Conservation (phyloP, 352 stramenopile species). For the Phytopythium aichiense region DNA sequence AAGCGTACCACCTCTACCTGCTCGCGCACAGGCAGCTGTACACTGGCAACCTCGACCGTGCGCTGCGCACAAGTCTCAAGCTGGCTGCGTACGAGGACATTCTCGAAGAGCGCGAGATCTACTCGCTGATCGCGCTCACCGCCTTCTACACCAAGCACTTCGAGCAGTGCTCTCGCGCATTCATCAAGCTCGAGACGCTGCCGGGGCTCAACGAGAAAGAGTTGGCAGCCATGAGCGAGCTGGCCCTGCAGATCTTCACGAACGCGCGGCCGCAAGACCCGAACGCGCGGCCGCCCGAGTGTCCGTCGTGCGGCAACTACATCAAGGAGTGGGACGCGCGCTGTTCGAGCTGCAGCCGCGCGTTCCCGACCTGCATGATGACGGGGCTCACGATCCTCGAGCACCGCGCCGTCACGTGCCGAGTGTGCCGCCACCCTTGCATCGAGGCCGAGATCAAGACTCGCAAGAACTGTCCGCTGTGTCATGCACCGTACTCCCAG, state of each 20-base stretch:
- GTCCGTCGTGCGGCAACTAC: conserved; percentile 70
- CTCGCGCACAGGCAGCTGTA: conserved; percentile 92
- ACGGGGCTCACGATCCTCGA: conserved; percentile 72
- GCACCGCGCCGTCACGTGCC: conserved; percentile 76
- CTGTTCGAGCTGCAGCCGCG: conserved; percentile 72
- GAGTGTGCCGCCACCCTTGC: conserved; percentile 82
- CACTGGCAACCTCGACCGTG: conserved; percentile 66
- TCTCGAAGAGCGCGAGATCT: conserved; percentile 87
- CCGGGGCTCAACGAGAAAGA: conserved; percentile 58
- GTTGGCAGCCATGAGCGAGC: conserved; percentile 47
- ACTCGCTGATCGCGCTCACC: conserved; percentile 91
- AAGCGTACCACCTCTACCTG: conserved; percentile 93
- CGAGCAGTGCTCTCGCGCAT: conserved; percentile 88
- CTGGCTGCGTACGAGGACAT: conserved; percentile 91
- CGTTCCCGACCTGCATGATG: conserved; percentile 77
- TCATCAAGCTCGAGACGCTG: conserved; percentile 92
- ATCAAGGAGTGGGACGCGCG: conserved; percentile 86
- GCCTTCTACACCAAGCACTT: conserved; percentile 91
- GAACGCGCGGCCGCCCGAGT: conserved; percentile 72
- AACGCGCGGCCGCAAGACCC: conserved; percentile 72
- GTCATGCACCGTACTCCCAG: conserved; percentile 58
- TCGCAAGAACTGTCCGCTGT: conserved; percentile 86
- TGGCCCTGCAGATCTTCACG: conserved; percentile 88
- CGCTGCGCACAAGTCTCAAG: conserved; percentile 85
- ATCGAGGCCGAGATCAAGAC: conserved; percentile 84